Percentiles rank a stretch among this genome's conserved stretches.
phyloP scores from a whole-genome alignment of 176 grass and related monocot species.

The Rhynchospora tenuis region DNA sequence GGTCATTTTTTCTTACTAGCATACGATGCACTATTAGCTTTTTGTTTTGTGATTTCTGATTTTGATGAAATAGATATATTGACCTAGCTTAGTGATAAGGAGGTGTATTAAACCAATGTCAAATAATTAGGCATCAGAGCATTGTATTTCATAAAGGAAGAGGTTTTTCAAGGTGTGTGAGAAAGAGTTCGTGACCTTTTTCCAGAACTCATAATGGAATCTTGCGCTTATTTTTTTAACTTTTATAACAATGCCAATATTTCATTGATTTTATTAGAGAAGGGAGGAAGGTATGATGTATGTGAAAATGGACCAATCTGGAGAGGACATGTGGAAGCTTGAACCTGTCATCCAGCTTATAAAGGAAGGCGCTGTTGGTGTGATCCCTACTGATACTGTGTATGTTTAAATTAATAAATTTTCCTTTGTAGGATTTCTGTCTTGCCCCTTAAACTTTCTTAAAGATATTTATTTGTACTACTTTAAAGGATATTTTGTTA shows the following conservation, averaged over 20 bases:
- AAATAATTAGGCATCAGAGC: neutral
- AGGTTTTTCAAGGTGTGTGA: neutral
- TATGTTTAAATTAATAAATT: conserved; percentile 18
- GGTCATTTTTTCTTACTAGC: conserved; percentile 20
- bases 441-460: neutral
- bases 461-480: neutral
- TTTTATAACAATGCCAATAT: neutral
- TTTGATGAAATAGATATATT: neutral
- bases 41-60: neutral
- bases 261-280: conserved; percentile 36
- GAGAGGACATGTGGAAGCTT: conserved; percentile 74
- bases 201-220: neutral
- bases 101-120: neutral
- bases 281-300: conserved; percentile 54
- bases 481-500: neutral
- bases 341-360: conserved; percentile 67
- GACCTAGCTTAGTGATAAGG: too few relatives aligned
- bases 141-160: neutral
- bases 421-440: neutral
- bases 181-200: neutral
- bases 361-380: conserved; percentile 65
- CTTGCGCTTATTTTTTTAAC: neutral
- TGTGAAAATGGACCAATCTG: conserved; percentile 62
- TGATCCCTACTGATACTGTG: conserved; percentile 92
- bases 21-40: neutral